Conservation (phyloP, 768 basidiomycete species). For the Boletus reticuloceps region DNA sequence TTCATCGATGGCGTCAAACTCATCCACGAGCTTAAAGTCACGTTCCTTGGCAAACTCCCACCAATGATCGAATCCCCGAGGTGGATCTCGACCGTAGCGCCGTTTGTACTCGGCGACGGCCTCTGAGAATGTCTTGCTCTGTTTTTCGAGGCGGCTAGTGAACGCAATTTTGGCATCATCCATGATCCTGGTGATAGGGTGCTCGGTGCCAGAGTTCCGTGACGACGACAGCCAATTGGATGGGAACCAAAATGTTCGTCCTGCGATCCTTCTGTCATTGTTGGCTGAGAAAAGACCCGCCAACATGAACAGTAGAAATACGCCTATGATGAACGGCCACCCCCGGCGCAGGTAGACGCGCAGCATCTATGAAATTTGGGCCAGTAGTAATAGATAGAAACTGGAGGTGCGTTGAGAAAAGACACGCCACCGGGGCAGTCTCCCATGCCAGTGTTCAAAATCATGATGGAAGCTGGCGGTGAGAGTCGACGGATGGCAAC, state of each 20-base stretch:
- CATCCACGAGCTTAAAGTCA: constrained; percentile 79
- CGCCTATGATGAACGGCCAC: constrained; percentile 40
- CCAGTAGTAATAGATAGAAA: neutral
- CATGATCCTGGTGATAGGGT: constrained; percentile 88
- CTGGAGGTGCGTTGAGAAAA: too few species aligned
- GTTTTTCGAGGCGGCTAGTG: constrained; percentile 59
- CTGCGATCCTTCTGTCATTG: constrained; percentile 9
- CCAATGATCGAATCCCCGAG: constrained; percentile 91
- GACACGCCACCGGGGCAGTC: too few species aligned
- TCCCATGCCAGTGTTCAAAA: too few species aligned
- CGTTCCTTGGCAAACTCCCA: constrained; percentile 75
- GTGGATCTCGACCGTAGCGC: constrained; percentile 77
- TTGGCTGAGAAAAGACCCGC: constrained; percentile 45
- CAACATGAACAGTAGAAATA: constrained; percentile 48
- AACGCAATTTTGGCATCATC: constrained; percentile 78
- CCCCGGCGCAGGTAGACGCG: constrained; percentile 22
- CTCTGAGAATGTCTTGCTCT: constrained; percentile 75
- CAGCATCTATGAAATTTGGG: constrained; percentile 11
- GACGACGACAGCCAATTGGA: constrained; percentile 1
- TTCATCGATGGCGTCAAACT: constrained; percentile 73
- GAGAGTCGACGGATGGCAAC: too few species aligned
- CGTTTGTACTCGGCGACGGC: constrained; percentile 82
- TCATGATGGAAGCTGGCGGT: too few species aligned
- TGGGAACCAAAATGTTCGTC: constrained; percentile 14
- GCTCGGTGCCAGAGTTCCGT: constrained; percentile 30